Conservation (phyloP, 495 filamentous ascomycete genomes). For the Talaromyces borbonicus region DNA sequence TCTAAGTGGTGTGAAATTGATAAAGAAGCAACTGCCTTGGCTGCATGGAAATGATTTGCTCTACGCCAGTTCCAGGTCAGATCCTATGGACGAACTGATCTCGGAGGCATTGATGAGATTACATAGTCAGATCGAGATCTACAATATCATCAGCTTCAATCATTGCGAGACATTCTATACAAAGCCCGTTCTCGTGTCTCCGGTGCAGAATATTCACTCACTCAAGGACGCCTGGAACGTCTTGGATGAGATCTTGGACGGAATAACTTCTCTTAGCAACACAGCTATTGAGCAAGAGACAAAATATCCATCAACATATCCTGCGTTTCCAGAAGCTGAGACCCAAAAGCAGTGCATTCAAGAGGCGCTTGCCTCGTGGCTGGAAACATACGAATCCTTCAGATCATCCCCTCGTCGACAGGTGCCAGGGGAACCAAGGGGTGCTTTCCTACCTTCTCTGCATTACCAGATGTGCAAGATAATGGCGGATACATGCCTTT, state of each 20-base stretch:
- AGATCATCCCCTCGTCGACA: neutral
- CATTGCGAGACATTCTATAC: neutral
- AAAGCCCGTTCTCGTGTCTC: neutral
- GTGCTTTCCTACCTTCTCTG: slow-evolving; percentile 15
- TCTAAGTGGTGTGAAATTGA: slow-evolving; percentile 8
- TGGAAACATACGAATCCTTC: neutral
- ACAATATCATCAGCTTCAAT: neutral
- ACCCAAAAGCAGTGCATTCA: neutral
- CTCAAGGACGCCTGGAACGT: slow-evolving; percentile 1
- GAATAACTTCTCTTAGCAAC: neutral
- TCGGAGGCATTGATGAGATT: slow-evolving; percentile 1
- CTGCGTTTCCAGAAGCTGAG: neutral
- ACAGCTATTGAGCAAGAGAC: neutral
- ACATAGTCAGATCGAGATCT: slow-evolving; percentile 2
- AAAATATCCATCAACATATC: neutral
- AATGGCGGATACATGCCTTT: slow-evolving; percentile 26
- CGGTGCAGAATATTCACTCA: neutral
- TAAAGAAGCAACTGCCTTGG: neutral
- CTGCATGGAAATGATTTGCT: neutral
- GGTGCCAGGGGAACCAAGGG: neutral
- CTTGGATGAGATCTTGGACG: neutral
- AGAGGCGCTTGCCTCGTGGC: neutral
- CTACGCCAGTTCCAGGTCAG: neutral
- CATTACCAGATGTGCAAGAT: slow-evolving; percentile 33
- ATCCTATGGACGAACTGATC: neutral